A percentile compares a stretch with the other conserved stretches of the same genome.
Conservation (phyloP, 2,329 filamentous ascomycete genomes). For the Fusarium nisikadoi region DNA sequence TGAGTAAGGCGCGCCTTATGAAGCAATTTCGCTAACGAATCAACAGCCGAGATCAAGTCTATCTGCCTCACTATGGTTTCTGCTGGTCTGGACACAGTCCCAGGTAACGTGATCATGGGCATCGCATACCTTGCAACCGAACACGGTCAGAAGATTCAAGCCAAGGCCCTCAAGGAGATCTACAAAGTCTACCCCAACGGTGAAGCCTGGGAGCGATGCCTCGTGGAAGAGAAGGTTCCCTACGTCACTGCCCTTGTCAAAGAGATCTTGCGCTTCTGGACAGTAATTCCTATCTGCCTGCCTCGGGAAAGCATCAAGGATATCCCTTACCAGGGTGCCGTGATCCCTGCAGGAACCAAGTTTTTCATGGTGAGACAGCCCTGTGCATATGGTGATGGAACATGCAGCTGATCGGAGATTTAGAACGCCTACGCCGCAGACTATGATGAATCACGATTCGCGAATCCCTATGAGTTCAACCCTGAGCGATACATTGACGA, state of each 20-base stretch:
- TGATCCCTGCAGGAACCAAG: slow-evolving; percentile 79
- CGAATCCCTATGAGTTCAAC: slow-evolving; percentile 69
- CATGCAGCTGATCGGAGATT: background rate
- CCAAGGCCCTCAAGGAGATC: slow-evolving; percentile 76
- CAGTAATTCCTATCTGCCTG: slow-evolving; percentile 81
- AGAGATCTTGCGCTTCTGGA: slow-evolving; percentile 81
- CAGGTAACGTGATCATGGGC: slow-evolving; percentile 82
- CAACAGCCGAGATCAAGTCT: slow-evolving; percentile 76
- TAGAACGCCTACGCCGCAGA: slow-evolving; percentile 79
- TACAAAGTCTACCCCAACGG: slow-evolving; percentile 75
- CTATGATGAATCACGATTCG: slow-evolving; percentile 76
- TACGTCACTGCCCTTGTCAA: slow-evolving; percentile 84
- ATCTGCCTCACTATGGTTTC: slow-evolving; percentile 87
- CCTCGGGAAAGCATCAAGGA: slow-evolving; percentile 78
- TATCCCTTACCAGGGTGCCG: slow-evolving; percentile 73
- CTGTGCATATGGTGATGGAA: background rate
- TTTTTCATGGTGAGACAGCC: slow-evolving; percentile 74
- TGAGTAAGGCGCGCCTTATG: background rate
- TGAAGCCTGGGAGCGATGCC: slow-evolving; percentile 80
- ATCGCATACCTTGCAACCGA: slow-evolving; percentile 78
- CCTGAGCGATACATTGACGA: slow-evolving; percentile 75
- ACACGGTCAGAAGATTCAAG: slow-evolving; percentile 76
- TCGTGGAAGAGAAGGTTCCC: slow-evolving; percentile 78
- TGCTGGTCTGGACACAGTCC: slow-evolving; percentile 83
- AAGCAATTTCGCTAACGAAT: background rate